Evolutionary conservation across 164 flowering plant species (phyloP).

Genomic region (Protea cynaroides): DNA sequence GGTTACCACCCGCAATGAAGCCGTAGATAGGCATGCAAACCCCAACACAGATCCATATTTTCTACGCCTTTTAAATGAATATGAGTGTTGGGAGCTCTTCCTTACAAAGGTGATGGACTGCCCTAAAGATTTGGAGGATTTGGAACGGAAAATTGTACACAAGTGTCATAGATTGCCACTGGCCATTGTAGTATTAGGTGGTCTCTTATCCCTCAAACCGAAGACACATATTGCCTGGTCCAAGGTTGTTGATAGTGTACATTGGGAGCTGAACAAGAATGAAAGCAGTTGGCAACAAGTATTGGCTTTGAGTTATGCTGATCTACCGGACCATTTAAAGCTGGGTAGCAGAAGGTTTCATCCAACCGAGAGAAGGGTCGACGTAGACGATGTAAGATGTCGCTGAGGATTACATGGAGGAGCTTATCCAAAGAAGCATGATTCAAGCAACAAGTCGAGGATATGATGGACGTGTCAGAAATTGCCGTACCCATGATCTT

Average conservation of each 20-base stretch:
- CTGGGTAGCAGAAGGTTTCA: background rate
- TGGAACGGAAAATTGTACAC: background rate
- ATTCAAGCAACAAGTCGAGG: background rate
- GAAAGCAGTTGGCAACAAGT: background rate
- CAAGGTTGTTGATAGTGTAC: background rate
- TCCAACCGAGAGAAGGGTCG: background rate
- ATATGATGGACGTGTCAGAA: background rate
- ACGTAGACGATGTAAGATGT: background rate
- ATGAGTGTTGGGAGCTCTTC: background rate
- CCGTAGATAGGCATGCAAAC: background rate
- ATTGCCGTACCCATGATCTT: background rate
- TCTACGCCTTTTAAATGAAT: background rate
- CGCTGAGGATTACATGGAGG: background rate
- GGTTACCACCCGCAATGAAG: background rate
- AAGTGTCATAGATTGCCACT: background rate
- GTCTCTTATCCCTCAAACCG: constrained; percentile 2
- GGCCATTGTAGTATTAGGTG: constrained; percentile 3
- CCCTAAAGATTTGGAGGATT: background rate
- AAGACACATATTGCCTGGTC: background rate
- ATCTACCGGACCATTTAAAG: background rate
- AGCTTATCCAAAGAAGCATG: background rate
- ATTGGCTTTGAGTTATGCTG: background rate
- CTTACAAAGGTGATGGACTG: background rate
- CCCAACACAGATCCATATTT: background rate
- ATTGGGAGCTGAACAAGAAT: background rate